Evolutionary conservation across 148 eudicot genomes (phyloP), one percentile per base, ranked within the genome.

Genomic region (Silene latifolia): DNA sequence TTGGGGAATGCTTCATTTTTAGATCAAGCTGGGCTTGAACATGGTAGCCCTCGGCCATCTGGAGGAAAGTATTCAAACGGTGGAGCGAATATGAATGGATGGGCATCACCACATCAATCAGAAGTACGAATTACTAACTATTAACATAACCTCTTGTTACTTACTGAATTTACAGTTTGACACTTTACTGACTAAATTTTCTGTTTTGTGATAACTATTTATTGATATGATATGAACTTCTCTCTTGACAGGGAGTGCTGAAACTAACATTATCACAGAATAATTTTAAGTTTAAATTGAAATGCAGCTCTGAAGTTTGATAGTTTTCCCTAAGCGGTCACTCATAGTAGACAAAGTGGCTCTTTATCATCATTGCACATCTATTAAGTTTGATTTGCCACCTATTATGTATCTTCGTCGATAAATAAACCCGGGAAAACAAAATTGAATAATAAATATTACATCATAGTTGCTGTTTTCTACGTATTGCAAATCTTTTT

Each of bases 111-210:
- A 61, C 87, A 83, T 79, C 97, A 89, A 87, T 92, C 99, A 90
- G 99, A 95, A 92, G 99, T 95, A 95, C 84, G 99, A 90, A 90
- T 80, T 90, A 89, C 97, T 95, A 83, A 92, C 98, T 81, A 90
- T 92, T 95, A 86, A 95, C 99, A 90, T 82, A 86, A 89, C 96
- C 76, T 89, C 79, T 86, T 81, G 74, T 86, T 85, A 81, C 79
- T 81, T 83, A 87, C 91, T 85, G 86, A 85, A 87, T 88, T 85
- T 89, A 87, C 84, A 86, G 82, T 83, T 82, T 53, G 78, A 83
- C 82, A 71, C 76, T 73, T 80, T 84, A 67, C 88, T 81, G 90
- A 82, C 89, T 82, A 62, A 82, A 59, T 78, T 19, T 76, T 85
- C 66, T 77, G 78, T 75, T 80, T 78, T 76, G 77, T 84, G 68